Evolutionary conservation across 164 flowering plant genomes (phyloP), one percentile per base, ranked within the genome.

Genomic region (Chimonanthus praecox): DNA sequence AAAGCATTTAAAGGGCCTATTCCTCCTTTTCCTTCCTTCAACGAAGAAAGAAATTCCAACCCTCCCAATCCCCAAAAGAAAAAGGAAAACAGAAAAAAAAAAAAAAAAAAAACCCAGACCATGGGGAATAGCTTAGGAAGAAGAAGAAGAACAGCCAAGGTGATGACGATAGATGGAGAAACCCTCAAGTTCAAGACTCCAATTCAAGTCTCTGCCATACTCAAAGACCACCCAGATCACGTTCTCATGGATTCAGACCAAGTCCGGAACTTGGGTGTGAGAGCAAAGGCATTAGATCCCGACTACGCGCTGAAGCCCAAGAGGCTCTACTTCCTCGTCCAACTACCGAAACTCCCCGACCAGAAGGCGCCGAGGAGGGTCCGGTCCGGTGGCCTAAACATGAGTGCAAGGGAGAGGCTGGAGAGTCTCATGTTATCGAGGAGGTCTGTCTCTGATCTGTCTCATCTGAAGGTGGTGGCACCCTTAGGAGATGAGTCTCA

Each of bases 371-470:
- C 80, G 0, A 76, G 88, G 58, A 74, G 84, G 58, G 86, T 76
- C 2, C 72, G 82, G 47, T 83, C 90, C 2, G 87, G 87, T 13
- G 75, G 13, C 61, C 77, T 88, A 7, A 79, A 84, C 16, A 83
- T 85, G 91, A 79, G 80, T 51, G 91, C 91, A 11, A 85, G 83
- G 73, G 91, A 88, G n/a, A 75, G 91, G 75, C 87, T 88, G 8
- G 91, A 88, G 78, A 81, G 83, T 70, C 71, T 88, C 9, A 79
- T 84, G 84, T 73, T 88, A 72, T 73, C 88, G 0, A 69, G 84
- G 45, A 58, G 87, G 58, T 79, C 89, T 5, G 72, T 66, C 13
- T 85, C 88, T 4, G 89, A 86, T 72, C 73, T 86, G 6, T 21
- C 87, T 0, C 13, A 75, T 15, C 44, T 80, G 64, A 76, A 72